Base-by-base conservation (phyloP, 306 rosid genomes). In the Pterocarpus santalinus region DNA sequence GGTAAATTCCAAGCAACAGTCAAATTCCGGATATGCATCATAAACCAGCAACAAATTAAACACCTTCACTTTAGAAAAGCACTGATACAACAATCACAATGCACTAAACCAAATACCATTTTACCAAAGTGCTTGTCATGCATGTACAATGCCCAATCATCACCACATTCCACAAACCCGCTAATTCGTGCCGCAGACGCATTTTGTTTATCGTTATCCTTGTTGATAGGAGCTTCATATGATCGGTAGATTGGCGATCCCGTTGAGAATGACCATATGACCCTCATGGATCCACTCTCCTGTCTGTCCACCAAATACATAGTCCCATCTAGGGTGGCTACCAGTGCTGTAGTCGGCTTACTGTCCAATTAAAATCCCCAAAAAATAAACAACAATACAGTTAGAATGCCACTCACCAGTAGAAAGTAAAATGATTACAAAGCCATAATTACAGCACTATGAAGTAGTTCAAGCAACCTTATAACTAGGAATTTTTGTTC, bases 261-360 rank as follows among this genome's bases (percentile, higher is more conserved):
- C 0, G 97, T 88, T 14, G 81, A 53, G 73, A 94, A 85, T 5
- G 95, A 85, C 97, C 97, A 94, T 76, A 91, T 85, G 15, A 85
- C 87, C 52, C 80, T 85, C 79, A 55, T 65, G 30, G 90, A 80
- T 36, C 80, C 86, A 71, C 67, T 39, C 77, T 76, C 65, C 4
- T 67, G 44, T 51, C 22, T 85, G 10, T 91, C 92, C 86, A 89
- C 84, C 84, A 92, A 84, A 77, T 80, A 82, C 72, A 94, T 80
- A 41, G 81, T 87, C 82, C 98, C 98, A 76, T 92, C 92, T 17
- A 80, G 73, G 16, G 84, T 73, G 70, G 90, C 94, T 79, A 86
- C 44, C 39, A 94, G 86, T 2, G 86, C 85, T 1, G 97, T 89
- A 16, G 75, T 66, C 12, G 56, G 84, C 47, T 81, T 74, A 51